phyloP scores from a whole-genome alignment of 148 eudicot genomes.

The Rhododendron ovatum region DNA sequence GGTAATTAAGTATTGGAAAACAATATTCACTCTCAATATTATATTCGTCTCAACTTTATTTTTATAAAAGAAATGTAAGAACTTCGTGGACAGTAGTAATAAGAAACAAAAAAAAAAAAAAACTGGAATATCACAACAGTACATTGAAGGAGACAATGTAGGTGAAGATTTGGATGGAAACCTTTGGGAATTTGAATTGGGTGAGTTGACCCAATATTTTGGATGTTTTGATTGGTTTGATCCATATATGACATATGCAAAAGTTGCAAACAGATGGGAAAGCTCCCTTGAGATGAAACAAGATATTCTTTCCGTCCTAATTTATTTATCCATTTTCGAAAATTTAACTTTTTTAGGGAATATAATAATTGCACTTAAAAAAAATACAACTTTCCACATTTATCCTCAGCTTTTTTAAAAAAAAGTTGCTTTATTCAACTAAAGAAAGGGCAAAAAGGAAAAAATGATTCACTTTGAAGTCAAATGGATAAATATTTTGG shows the following conservation, averaged over 20 bases:
- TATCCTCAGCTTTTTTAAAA: too few relatives aligned
- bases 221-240: background rate
- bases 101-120: background rate
- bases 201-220: background rate
- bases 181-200: slow-evolving; percentile 13
- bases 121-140: background rate
- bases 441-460: too few relatives aligned
- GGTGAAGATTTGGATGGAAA: slow-evolving; percentile 20
- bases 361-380: too few relatives aligned
- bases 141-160: slow-evolving; percentile 18
- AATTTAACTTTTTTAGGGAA: too few relatives aligned
- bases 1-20: background rate
- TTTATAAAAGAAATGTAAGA: background rate
- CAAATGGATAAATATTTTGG: too few relatives aligned
- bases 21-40: background rate
- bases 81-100: too few relatives aligned
- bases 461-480: too few relatives aligned
- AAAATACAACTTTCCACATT: too few relatives aligned
- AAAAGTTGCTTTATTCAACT: too few relatives aligned
- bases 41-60: background rate
- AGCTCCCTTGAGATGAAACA: background rate
- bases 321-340: too few relatives aligned
- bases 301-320: too few relatives aligned
- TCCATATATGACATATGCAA: background rate
- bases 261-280: background rate